Evolutionary conservation across 2,329 filamentous ascomycete genomes (phyloP).

Genomic region (Phyllachora maydis): DNA sequence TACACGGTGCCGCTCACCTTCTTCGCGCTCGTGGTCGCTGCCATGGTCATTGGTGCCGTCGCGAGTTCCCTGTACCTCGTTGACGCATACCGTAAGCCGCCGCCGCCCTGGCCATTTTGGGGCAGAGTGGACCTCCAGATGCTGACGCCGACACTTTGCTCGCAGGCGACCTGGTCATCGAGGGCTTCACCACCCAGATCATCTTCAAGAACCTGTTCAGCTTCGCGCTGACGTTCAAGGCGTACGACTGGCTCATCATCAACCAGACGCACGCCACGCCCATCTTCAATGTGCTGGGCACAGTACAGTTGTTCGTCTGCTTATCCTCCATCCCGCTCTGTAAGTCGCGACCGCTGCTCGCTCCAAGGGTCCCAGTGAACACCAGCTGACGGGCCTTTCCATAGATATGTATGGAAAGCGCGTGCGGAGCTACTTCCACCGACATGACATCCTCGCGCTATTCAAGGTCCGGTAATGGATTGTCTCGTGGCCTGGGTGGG

Average conservation of each 20-base stretch:
- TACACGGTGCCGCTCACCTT: conserved; percentile 64
- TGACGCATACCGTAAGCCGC: conserved; percentile 68
- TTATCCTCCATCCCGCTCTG: conserved; percentile 55
- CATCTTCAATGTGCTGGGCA: conserved; percentile 48
- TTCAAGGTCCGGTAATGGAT: conserved; percentile 11
- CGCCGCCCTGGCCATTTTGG: no score
- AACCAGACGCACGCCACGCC: conserved; percentile 33
- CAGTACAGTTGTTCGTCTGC: conserved; percentile 62
- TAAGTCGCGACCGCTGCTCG: conserved; percentile 27
- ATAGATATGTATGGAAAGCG: conserved; percentile 62
- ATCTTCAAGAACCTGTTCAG: conserved; percentile 93
- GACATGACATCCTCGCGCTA: conserved; percentile 47
- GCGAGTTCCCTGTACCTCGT: conserved; percentile 75
- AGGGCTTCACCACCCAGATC: conserved; percentile 75
- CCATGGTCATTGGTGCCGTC: conserved; percentile 84
- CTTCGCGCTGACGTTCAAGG: conserved; percentile 66
- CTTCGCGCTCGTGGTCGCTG: conserved; percentile 65
- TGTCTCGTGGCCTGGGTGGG: not conserved
- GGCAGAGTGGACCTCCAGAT: no score
- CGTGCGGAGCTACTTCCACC: conserved; percentile 53
- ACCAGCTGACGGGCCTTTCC: conserved; percentile 1
- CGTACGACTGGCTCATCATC: conserved; percentile 60
- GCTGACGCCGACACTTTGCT: not conserved
- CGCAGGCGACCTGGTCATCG: conserved; percentile 56
- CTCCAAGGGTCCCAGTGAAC: no score